Percentiles rank a stretch among this genome's conserved stretches.
Evolutionary conservation across 768 basidiomycete species (phyloP).

Genomic region (Leccinum disarticulatum): DNA sequence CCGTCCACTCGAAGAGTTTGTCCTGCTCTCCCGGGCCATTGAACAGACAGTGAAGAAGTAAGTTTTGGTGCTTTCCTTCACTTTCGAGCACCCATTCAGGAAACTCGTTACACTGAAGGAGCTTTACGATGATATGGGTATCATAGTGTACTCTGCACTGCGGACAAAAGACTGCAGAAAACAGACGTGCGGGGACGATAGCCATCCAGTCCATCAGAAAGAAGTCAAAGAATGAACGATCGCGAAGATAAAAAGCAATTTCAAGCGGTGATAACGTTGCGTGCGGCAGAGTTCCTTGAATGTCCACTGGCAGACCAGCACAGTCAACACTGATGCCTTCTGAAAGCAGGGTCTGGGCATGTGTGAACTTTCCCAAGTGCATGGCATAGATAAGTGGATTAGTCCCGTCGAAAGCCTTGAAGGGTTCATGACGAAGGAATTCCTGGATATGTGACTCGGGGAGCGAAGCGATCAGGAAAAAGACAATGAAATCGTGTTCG

Average conservation of each 20-base stretch:
- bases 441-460: not conserved
- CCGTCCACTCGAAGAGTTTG: not conserved
- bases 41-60: not conserved
- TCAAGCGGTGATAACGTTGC: too few species aligned
- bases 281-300: too few species aligned
- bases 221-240: not conserved
- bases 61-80: not conserved
- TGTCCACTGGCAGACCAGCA: not conserved
- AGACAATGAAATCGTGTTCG: not conserved
- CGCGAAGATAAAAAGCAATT: not conserved
- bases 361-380: not conserved
- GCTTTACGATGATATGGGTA: not conserved
- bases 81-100: not conserved
- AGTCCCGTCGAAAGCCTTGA: conserved; percentile 3
- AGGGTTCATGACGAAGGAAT: conserved; percentile 1
- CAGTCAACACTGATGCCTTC: not conserved
- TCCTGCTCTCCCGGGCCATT: not conserved
- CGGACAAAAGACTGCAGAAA: not conserved
- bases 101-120: not conserved
- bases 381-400: not conserved
- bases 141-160: too few species aligned
- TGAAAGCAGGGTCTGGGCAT: not conserved
- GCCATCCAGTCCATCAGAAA: not conserved
- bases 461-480: not conserved
- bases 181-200: not conserved